Evolutionary conservation across 179 eudicot species (phyloP).

Genomic region (Kewa caespitosa): DNA sequence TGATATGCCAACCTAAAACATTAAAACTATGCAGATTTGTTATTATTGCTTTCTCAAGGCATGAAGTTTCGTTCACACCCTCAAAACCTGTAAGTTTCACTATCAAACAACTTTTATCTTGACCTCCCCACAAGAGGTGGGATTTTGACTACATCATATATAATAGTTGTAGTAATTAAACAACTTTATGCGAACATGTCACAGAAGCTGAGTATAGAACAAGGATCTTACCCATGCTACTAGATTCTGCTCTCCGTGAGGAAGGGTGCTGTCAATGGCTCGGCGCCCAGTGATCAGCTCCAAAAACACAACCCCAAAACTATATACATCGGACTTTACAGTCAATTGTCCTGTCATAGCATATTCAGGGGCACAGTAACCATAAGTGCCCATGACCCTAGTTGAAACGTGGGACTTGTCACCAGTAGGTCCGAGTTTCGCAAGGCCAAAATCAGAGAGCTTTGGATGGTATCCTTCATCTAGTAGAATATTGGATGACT

Average conservation of each 20-base stretch:
- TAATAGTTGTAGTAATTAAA: too few species aligned
- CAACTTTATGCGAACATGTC: too few species aligned
- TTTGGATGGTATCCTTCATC: conserved; percentile 55
- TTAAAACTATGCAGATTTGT: too few species aligned
- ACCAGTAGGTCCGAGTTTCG: conserved; percentile 65
- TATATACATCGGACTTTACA: conserved; percentile 68
- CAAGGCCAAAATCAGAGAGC: conserved; percentile 68
- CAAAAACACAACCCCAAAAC: conserved; percentile 66
- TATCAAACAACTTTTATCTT: too few species aligned
- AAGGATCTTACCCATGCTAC: conserved; percentile 53
- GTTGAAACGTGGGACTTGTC: conserved; percentile 73
- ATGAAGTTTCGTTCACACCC: too few species aligned
- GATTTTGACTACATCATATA: too few species aligned
- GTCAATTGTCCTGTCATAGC: conserved; percentile 75
- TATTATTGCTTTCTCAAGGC: too few species aligned
- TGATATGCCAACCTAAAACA: too few species aligned
- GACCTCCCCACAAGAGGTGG: too few species aligned
- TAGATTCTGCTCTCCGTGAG: conserved; percentile 59
- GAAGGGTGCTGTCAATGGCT: conserved; percentile 54
- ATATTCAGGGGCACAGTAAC: conserved; percentile 71
- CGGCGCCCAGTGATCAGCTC: conserved; percentile 70
- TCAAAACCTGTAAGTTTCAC: too few species aligned
- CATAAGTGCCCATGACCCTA: conserved; percentile 68
- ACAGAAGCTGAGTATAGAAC: not conserved
- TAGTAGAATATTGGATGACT: conserved; percentile 62